Evolutionary conservation across 176 grass and related monocot genomes (phyloP).

Genomic region (Zoysia pacifica): DNA sequence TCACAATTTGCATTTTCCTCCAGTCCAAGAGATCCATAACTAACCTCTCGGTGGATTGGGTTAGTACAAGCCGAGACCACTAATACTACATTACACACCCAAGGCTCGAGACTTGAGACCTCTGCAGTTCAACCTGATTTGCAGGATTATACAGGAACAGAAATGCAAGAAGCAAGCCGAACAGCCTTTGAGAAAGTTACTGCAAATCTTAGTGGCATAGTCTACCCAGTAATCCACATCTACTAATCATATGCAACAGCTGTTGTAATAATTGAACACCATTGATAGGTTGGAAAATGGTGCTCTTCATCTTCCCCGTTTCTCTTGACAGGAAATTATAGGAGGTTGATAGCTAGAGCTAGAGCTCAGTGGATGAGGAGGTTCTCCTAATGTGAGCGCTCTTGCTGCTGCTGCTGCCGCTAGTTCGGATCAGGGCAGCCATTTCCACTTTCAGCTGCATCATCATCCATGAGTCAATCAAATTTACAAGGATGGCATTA

Average conservation of each 20-base stretch:
- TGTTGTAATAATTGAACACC: background rate
- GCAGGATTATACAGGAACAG: too few species aligned
- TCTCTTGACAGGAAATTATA: background rate
- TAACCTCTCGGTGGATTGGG: too few species aligned
- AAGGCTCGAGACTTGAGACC: background rate
- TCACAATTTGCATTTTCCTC: too few species aligned
- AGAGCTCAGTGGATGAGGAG: constrained; percentile 35
- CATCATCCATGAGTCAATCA: background rate
- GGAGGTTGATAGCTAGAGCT: background rate
- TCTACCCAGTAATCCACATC: background rate
- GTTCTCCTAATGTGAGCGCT: constrained; percentile 27
- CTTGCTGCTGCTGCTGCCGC: constrained; percentile 12
- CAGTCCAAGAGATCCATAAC: too few species aligned
- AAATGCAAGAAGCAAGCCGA: background rate
- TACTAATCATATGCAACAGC: background rate
- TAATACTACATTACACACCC: too few species aligned
- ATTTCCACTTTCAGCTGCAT: constrained; percentile 46
- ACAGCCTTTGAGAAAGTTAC: background rate
- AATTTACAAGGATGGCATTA: background rate
- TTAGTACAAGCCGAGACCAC: too few species aligned
- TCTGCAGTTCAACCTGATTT: background rate
- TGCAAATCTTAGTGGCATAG: background rate
- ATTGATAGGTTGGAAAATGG: background rate
- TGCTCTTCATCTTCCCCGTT: background rate
- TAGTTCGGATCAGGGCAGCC: constrained; percentile 32